A percentile compares a stretch with the other conserved stretches of the same genome.
These are phyloP conservation scores for Castanea mollissima DNA, from an alignment of 306 rosid species.

Conservation along the genomic window DNA sequence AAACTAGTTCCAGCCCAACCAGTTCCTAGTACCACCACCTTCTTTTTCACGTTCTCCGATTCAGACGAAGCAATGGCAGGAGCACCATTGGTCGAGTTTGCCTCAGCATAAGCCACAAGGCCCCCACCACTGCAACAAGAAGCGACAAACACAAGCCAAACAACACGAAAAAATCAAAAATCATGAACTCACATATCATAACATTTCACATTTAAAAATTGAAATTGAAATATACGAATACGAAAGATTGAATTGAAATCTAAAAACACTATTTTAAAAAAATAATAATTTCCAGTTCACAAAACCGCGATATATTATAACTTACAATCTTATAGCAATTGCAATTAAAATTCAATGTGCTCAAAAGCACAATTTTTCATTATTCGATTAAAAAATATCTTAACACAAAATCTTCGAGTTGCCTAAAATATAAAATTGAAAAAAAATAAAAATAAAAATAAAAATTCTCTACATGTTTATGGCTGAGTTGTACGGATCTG, in stretches of 20 bases:
- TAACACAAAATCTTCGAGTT: too few species aligned
- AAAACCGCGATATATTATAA: neutral
- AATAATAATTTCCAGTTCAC: neutral
- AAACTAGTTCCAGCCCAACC: slow-evolving; percentile 98
- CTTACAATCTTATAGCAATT: neutral
- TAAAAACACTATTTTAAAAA: neutral
- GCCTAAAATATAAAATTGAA: neutral
- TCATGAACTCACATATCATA: neutral
- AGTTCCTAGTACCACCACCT: slow-evolving; percentile 93
- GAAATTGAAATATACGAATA: neutral
- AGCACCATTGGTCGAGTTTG: slow-evolving; percentile 22
- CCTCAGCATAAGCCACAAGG: slow-evolving; percentile 64
- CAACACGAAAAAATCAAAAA: neutral
- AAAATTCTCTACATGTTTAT: neutral
- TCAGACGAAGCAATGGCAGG: slow-evolving; percentile 27
- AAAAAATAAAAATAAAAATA: neutral
- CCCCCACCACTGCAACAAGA: slow-evolving; percentile 76
- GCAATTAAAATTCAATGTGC: neutral
- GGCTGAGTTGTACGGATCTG: neutral
- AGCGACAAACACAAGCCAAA: slow-evolving; percentile 3
- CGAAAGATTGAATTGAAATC: neutral
- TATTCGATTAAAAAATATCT: neutral
- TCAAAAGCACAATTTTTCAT: neutral
- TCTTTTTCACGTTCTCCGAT: slow-evolving; percentile 53
- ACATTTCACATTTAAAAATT: neutral